Percentiles rank a stretch among this genome's conserved stretches.
Evolutionary conservation across 768 basidiomycete species (phyloP).

Genomic region (Xerocomellus chrysenteron): DNA sequence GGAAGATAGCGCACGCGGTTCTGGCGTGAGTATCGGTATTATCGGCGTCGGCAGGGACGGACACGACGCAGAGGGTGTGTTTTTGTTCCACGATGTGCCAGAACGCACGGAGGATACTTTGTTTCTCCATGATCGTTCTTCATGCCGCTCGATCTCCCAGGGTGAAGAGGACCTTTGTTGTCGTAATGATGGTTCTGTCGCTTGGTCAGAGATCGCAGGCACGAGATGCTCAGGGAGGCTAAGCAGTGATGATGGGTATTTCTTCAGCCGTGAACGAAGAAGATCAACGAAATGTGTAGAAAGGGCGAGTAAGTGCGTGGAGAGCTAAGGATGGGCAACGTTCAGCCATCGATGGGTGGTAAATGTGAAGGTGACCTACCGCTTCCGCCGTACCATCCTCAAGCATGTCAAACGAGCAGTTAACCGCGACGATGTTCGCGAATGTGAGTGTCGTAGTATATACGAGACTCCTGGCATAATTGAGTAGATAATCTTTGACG

Average conservation of each 20-base stretch:
- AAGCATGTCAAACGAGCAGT: constrained; percentile 79
- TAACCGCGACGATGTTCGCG: constrained; percentile 71
- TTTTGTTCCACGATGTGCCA: not conserved
- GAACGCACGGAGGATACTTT: not conserved
- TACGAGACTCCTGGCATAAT: constrained; percentile 88
- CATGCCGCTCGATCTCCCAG: constrained; percentile 5
- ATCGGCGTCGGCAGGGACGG: constrained; percentile 60
- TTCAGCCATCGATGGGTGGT: constrained; percentile 21
- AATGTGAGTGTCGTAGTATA: constrained; percentile 87
- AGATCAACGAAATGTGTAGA: constrained; percentile 33
- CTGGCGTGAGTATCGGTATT: constrained; percentile 76
- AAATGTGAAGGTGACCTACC: constrained; percentile 29
- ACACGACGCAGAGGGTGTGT: not conserved
- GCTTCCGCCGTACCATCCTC: constrained; percentile 61
- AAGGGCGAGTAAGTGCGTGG: constrained; percentile 21
- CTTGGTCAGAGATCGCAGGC: not conserved
- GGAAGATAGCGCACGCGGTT: constrained; percentile 72
- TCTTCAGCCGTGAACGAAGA: constrained; percentile 31
- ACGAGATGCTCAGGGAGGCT: constrained; percentile 25
- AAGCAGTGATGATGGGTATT: constrained; percentile 27
- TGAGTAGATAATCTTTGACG: constrained; percentile 81
- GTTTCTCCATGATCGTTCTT: not conserved
- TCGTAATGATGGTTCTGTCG: not conserved
- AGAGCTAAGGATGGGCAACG: constrained; percentile 31
- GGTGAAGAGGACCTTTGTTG: not conserved